These are phyloP conservation scores for Melastoma malabathricum DNA, from an alignment of 345 rosid species.

Conservation along the genomic window DNA sequence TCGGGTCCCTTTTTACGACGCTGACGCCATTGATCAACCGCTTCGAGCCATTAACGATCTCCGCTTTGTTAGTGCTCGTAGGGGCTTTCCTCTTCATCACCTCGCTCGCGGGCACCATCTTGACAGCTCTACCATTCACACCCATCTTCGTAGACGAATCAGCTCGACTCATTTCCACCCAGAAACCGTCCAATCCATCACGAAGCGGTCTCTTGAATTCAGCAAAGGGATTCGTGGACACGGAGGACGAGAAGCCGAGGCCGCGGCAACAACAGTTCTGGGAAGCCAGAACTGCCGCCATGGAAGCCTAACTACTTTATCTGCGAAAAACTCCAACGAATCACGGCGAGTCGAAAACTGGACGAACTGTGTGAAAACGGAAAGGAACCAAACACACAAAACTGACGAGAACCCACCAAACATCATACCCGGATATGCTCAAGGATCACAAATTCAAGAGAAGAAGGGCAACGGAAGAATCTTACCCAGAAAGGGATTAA, in stretches of 20 bases:
- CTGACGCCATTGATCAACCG: slow-evolving; percentile 45
- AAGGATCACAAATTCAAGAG: too few relatives aligned
- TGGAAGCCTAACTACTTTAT: slow-evolving; percentile 11
- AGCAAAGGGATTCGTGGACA: slow-evolving; percentile 17
- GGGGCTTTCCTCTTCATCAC: slow-evolving; percentile 35
- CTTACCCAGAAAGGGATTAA: too few relatives aligned
- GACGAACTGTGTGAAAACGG: too few relatives aligned
- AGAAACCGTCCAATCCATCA: slow-evolving; percentile 21
- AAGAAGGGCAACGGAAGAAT: too few relatives aligned
- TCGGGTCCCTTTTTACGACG: slow-evolving; percentile 29
- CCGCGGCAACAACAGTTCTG: slow-evolving; percentile 41
- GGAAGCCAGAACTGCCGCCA: slow-evolving; percentile 76
- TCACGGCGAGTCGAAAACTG: background rate
- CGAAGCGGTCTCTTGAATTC: slow-evolving; percentile 23
- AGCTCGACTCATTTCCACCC: slow-evolving; percentile 43
- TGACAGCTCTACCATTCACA: slow-evolving; percentile 41
- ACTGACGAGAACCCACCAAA: slow-evolving; percentile 4
- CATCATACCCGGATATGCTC: too few relatives aligned
- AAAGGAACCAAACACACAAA: background rate
- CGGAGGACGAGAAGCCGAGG: slow-evolving; percentile 41
- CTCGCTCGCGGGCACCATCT: slow-evolving; percentile 78
- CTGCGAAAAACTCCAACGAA: slow-evolving; percentile 1
- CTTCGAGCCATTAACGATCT: slow-evolving; percentile 42
- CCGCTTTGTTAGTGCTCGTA: slow-evolving; percentile 22
- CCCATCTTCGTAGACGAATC: slow-evolving; percentile 41